Evolutionary conservation across 768 basidiomycete genomes (phyloP), one percentile per base, ranked within the genome.

Genomic region (Podaxis rugospora): DNA sequence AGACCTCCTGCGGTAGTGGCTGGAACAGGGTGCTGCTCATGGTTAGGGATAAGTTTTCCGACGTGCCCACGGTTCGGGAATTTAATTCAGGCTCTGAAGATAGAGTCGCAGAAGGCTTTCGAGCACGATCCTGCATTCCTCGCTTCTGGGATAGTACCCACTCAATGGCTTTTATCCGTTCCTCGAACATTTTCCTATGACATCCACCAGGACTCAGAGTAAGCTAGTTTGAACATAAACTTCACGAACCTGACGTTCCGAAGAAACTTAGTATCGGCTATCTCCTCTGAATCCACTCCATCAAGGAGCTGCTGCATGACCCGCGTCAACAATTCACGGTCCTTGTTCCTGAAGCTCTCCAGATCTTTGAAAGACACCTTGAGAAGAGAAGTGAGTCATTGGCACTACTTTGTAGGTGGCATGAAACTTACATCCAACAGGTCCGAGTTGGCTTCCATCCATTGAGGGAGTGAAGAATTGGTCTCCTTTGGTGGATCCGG

Each of bases 231-330:
- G 50, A 59, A 44, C 42, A 1, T 21, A 25, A 27, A 27, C 16
- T n/a, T 23, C 11, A 51, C 60, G 25, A 36, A 61, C 60, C 37
- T 54, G 52, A 61, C 10, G 5, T 18, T 35, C 14, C 51, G 36
- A 25, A 62, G 42, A n/a, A 32, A 11, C 11, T 56, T 52, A 6
- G 27, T 53, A 35, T 64, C 63, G 14, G 54, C 53, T 21, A 39
- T 4, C 9, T 35, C 55, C 5, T 35, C 13, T n/a, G 51, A 35
- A 14, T 36, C 51, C 21, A 28, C 54, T 3, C 50, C 28, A 21
- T 54, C 51, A 21, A 53, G 51, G 23, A 57, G 61, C 44, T 47
- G 59, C 3, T 57, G 39, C 60, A 64, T 54, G 36, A 61, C 51
- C 6, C 49, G 36, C 7, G 27, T 57, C 14, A 61, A 44, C 3